A percentile compares a stretch with the other conserved stretches of the same genome.
Conservation (phyloP, 2,329 filamentous ascomycete genomes). For the Xylariaceae sp. region DNA sequence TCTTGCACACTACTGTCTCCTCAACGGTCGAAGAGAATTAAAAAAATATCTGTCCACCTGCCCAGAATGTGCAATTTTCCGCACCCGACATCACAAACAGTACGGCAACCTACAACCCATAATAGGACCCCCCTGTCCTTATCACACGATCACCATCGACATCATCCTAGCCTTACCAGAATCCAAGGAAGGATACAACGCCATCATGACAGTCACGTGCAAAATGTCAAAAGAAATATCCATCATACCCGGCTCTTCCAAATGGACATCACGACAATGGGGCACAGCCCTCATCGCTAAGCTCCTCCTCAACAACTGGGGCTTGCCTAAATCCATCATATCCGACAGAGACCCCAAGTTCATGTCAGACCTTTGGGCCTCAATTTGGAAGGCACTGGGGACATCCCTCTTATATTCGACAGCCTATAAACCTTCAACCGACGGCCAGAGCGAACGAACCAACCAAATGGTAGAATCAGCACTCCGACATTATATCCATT, state of each 20-base stretch:
- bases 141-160: not conserved
- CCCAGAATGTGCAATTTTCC: not conserved
- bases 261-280: not conserved
- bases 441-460: not conserved
- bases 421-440: not conserved
- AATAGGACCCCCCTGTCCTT: not conserved
- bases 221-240: not conserved
- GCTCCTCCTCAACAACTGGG: not conserved
- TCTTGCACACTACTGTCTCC: not conserved
- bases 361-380: not conserved
- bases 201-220: not conserved
- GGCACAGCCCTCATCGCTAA: not conserved
- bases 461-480: not conserved
- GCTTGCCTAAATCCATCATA: not conserved
- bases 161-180: not conserved
- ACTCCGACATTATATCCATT: not conserved
- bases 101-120: conserved; percentile 4
- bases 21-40: not conserved
- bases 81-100: not conserved
- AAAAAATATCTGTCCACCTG: not conserved
- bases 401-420: not conserved
- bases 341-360: not conserved
- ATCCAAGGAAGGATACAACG: not conserved
- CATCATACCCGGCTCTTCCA: not conserved
- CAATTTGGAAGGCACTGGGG: not conserved